phyloP scores from a whole-genome alignment of 495 filamentous ascomycete genomes.

The Filosporella fistucella region DNA sequence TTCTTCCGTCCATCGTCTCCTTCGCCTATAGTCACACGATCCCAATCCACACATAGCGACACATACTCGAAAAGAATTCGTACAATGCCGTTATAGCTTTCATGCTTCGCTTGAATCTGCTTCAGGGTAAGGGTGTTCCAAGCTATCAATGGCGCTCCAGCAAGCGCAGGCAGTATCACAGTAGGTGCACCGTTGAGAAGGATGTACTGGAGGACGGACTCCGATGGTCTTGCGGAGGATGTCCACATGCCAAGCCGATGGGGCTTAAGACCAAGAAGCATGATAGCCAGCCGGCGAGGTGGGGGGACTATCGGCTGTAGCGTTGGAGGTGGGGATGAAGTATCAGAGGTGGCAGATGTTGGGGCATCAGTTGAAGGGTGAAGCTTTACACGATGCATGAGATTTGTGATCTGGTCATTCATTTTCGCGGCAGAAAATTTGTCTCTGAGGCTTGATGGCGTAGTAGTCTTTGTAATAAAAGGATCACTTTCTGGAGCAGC shows the following conservation, averaged over 20 bases:
- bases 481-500: background rate
- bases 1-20: slow-evolving; percentile 1
- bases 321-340: background rate
- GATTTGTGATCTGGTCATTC: background rate
- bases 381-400: background rate
- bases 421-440: background rate
- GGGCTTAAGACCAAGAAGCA: background rate
- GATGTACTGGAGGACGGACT: background rate
- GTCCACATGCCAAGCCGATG: slow-evolving; percentile 1
- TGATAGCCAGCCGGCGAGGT: background rate
- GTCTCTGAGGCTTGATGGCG: background rate
- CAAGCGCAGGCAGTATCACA: background rate
- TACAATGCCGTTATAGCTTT: background rate
- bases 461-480: background rate
- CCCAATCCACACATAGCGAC: slow-evolving; percentile 1
- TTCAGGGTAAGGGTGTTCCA: background rate
- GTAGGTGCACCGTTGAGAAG: slow-evolving; percentile 1
- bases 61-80: slow-evolving; percentile 3
- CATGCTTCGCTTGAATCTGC: background rate
- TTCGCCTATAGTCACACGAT: background rate
- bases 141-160: background rate
- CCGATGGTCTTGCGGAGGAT: background rate
- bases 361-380: background rate
- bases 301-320: background rate
- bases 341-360: background rate